Percentiles rank a stretch among this genome's conserved stretches.
These are phyloP conservation scores for Fusarium praegraminearum DNA, from an alignment of 2,329 filamentous ascomycete genomes.

Conservation along the genomic window DNA sequence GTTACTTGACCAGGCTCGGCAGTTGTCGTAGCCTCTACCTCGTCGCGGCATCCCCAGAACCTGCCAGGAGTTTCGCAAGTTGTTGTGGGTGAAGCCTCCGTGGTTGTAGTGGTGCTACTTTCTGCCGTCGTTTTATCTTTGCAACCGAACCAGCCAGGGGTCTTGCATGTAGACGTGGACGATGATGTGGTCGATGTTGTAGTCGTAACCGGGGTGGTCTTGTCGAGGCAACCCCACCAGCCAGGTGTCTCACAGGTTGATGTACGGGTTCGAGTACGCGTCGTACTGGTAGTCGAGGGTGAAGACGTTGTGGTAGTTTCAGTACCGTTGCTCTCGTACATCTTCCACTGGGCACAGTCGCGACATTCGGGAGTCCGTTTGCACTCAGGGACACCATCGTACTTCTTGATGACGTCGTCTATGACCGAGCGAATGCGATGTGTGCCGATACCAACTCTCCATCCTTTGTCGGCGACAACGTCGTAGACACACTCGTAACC, in stretches of 20 bases:
- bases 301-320: conserved; percentile 75
- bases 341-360: conserved; percentile 95
- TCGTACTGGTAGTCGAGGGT: conserved; percentile 62
- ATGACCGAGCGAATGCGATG: conserved; percentile 93
- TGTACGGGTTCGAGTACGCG: conserved; percentile 80
- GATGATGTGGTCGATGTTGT: conserved; percentile 60
- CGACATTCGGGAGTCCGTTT: conserved; percentile 81
- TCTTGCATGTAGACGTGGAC: conserved; percentile 68
- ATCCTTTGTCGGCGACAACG: conserved; percentile 89
- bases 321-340: conserved; percentile 91
- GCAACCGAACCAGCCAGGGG: conserved; percentile 76
- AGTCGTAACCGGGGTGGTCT: conserved; percentile 63
- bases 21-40: conserved; percentile 48
- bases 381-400: conserved; percentile 84
- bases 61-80: conserved; percentile 65
- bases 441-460: conserved; percentile 90
- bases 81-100: conserved; percentile 48
- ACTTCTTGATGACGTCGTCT: conserved; percentile 84
- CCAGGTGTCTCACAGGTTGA: conserved; percentile 91
- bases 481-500: conserved; percentile 92
- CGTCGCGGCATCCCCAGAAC: conserved; percentile 69
- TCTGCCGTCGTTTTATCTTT: conserved; percentile 60
- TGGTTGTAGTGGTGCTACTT: conserved; percentile 49
- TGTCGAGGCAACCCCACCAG: conserved; percentile 87
- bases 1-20: conserved; percentile 52